Evolutionary conservation across 305 asterid species (phyloP).

Genomic region (Caryopteris hybrid): DNA sequence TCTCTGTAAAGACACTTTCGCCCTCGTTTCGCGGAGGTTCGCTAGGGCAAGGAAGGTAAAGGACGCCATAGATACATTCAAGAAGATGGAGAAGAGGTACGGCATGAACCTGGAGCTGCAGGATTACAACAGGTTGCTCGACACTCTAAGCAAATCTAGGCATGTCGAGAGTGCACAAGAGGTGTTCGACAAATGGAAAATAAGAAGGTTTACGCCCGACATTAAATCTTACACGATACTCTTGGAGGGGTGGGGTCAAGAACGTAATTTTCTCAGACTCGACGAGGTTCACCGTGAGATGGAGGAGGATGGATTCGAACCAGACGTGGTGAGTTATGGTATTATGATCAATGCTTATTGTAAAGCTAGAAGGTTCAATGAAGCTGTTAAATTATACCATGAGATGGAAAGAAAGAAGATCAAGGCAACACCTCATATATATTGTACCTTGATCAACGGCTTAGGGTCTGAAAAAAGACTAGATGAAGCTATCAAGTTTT

Average conservation of each 20-base stretch:
- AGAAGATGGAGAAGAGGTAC: slow-evolving; percentile 68
- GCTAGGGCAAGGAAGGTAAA: slow-evolving; percentile 72
- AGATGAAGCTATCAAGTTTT: slow-evolving; percentile 55
- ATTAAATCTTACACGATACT: slow-evolving; percentile 60
- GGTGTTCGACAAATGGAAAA: slow-evolving; percentile 71
- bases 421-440: slow-evolving; percentile 69
- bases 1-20: slow-evolving; percentile 51
- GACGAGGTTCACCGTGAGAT: slow-evolving; percentile 72
- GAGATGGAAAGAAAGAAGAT: slow-evolving; percentile 59
- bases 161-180: slow-evolving; percentile 60
- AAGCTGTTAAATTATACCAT: slow-evolving; percentile 40
- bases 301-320: slow-evolving; percentile 56
- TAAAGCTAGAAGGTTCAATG: slow-evolving; percentile 45
- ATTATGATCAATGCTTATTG: slow-evolving; percentile 65
- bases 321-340: slow-evolving; percentile 77
- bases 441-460: slow-evolving; percentile 75
- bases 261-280: slow-evolving; percentile 48
- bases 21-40: slow-evolving; percentile 60
- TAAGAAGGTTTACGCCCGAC: slow-evolving; percentile 47
- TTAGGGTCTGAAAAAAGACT: slow-evolving; percentile 70
- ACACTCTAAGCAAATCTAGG: slow-evolving; percentile 63
- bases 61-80: slow-evolving; percentile 68
- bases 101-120: slow-evolving; percentile 54
- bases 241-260: slow-evolving; percentile 82
- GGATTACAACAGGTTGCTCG: slow-evolving; percentile 75